Percentiles rank a stretch among this genome's conserved stretches.
Evolutionary conservation across 2,329 filamentous ascomycete genomes (phyloP).

Genomic region (Didymella lethalis): DNA sequence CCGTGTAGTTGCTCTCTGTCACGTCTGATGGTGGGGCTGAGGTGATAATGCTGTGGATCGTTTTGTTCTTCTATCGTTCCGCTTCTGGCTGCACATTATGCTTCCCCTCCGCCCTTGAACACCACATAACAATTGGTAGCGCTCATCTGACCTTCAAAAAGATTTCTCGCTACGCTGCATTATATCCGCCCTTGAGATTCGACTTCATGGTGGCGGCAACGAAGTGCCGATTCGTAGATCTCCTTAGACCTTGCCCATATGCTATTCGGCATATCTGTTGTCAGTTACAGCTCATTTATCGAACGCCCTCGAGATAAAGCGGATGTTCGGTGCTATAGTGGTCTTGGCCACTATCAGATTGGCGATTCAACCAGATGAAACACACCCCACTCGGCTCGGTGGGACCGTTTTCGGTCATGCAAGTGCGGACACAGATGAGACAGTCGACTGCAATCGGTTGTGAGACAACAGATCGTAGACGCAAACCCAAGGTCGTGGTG

Average conservation of each 20-base stretch:
- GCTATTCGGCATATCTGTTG: background rate
- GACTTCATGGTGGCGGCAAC: background rate
- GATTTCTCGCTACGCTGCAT: background rate
- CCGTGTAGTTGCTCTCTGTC: background rate
- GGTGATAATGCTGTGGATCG: background rate
- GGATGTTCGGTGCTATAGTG: background rate
- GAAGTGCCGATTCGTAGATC: slow-evolving; percentile 1
- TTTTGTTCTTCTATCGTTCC: background rate
- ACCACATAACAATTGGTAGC: background rate
- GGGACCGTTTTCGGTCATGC: background rate
- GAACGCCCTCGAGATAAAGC: background rate
- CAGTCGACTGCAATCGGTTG: slow-evolving; percentile 4
- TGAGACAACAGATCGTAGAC: slow-evolving; percentile 7
- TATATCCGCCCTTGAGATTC: background rate
- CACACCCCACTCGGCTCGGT: background rate
- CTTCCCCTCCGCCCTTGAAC: background rate
- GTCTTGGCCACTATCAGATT: slow-evolving; percentile 6
- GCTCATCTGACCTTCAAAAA: background rate
- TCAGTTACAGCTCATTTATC: background rate
- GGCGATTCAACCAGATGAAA: slow-evolving; percentile 1
- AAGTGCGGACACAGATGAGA: slow-evolving; percentile 7
- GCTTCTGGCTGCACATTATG: background rate
- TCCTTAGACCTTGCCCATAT: background rate
- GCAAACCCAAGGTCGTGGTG: background rate
- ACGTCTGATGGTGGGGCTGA: background rate